Evolutionary conservation across 495 filamentous ascomycete species (phyloP).

Genomic region (Penicillium parvum): DNA sequence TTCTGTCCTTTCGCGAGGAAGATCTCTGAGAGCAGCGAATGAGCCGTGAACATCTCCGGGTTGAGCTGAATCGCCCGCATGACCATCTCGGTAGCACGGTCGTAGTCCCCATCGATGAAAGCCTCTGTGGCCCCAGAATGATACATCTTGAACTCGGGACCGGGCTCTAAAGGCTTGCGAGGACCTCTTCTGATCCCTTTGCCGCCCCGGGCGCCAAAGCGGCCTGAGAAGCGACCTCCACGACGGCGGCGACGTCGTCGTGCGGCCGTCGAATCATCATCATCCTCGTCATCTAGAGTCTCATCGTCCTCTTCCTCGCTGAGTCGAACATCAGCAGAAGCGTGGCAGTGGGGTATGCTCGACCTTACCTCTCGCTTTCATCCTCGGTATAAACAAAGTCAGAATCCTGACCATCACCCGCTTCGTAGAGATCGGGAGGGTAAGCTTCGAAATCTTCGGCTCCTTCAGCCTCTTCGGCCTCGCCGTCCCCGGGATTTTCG

Average conservation of each 20-base stretch:
- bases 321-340: background rate
- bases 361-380: conserved; percentile 34
- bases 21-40: conserved; percentile 70
- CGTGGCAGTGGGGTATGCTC: background rate
- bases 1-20: conserved; percentile 63
- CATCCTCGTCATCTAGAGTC: conserved; percentile 31
- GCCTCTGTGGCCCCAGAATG: conserved; percentile 66
- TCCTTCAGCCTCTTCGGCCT: conserved; percentile 10
- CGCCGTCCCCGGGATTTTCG: conserved; percentile 10
- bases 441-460: conserved; percentile 5
- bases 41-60: conserved; percentile 76
- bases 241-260: conserved; percentile 32
- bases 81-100: conserved; percentile 57
- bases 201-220: conserved; percentile 42
- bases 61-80: conserved; percentile 72
- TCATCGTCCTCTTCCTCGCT: conserved; percentile 31
- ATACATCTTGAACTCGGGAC: conserved; percentile 67
- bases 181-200: conserved; percentile 57
- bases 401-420: conserved; percentile 22
- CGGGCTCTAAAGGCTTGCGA: conserved; percentile 68
- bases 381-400: conserved; percentile 25
- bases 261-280: conserved; percentile 21
- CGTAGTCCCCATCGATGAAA: conserved; percentile 63
- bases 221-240: conserved; percentile 39
- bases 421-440: background rate